Percentiles rank a stretch among this genome's conserved stretches.
Evolutionary conservation across 768 basidiomycete genomes (phyloP).

Genomic region (Coprinellus micaceus): DNA sequence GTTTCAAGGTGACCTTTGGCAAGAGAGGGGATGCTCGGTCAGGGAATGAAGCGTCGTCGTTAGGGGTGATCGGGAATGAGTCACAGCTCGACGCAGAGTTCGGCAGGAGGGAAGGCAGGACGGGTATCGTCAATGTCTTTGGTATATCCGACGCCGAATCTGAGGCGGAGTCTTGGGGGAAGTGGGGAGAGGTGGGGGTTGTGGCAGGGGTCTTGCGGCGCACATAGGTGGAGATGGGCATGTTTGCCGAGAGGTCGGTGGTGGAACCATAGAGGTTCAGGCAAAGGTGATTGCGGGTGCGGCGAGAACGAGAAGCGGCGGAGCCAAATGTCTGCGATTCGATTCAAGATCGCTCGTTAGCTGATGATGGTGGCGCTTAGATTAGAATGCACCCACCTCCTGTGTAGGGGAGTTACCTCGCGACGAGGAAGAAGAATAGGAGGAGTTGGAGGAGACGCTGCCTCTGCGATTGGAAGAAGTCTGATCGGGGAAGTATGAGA

Average conservation of each 20-base stretch:
- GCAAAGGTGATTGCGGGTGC: slow-evolving; percentile 42
- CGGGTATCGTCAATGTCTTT: slow-evolving; percentile 60
- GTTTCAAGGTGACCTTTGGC: neutral
- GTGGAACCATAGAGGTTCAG: slow-evolving; percentile 46
- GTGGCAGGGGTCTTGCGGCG: slow-evolving; percentile 75
- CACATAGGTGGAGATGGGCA: slow-evolving; percentile 77
- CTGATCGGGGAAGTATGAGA: slow-evolving; percentile 7
- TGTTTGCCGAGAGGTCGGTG: slow-evolving; percentile 55
- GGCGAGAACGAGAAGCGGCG: slow-evolving; percentile 42
- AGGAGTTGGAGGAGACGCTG: slow-evolving; percentile 15
- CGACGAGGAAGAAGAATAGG: slow-evolving; percentile 12
- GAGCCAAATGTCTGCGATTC: slow-evolving; percentile 34
- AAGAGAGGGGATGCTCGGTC: slow-evolving; percentile 11
- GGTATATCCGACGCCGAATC: slow-evolving; percentile 34
- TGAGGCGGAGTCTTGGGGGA: slow-evolving; percentile 43
- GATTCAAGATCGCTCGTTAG: slow-evolving; percentile 4
- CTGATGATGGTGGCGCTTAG: neutral
- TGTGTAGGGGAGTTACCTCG: slow-evolving; percentile 7
- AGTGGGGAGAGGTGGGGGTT: slow-evolving; percentile 67
- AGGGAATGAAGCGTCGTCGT: slow-evolving; percentile 27
- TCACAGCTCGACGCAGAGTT: slow-evolving; percentile 42
- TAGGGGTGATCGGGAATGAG: slow-evolving; percentile 38
- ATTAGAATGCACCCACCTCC: slow-evolving; percentile 4
- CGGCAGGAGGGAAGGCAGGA: slow-evolving; percentile 53
- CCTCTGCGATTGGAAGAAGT: slow-evolving; percentile 13